These are phyloP conservation scores for Irpex lacteus DNA, from an alignment of 1,284 basidiomycete genomes.

Conservation along the genomic window DNA sequence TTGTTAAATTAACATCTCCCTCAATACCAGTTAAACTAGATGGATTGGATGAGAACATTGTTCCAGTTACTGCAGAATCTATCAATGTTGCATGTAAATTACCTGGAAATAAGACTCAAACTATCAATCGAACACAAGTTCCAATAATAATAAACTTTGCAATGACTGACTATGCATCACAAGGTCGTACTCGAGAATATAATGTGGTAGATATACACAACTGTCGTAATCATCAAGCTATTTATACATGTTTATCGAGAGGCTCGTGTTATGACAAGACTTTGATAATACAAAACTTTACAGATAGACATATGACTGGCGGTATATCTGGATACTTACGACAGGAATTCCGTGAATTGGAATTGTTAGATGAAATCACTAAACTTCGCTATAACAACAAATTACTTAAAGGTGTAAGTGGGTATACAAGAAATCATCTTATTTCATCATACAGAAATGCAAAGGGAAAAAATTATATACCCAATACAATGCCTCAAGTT, in stretches of 20 bases:
- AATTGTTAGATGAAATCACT: constrained; percentile 33
- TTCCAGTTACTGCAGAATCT: constrained; percentile 27
- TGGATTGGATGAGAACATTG: constrained; percentile 39
- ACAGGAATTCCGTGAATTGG: constrained; percentile 31
- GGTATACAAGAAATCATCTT: constrained; percentile 14
- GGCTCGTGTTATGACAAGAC: constrained; percentile 21
- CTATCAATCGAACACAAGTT: constrained; percentile 16
- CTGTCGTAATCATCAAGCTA: constrained; percentile 13
- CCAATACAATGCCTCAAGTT: not conserved
- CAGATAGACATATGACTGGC: constrained; percentile 21
- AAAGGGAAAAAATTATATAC: not conserved
- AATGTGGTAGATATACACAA: constrained; percentile 14
- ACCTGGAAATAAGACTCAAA: constrained; percentile 19
- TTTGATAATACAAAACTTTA: constrained; percentile 30
- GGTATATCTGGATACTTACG: constrained; percentile 18
- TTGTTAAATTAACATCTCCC: constrained; percentile 28
- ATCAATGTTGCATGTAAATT: constrained; percentile 18
- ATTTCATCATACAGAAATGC: constrained; percentile 10
- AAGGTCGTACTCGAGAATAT: constrained; percentile 15
- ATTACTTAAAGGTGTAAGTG: constrained; percentile 19
- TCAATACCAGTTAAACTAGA: constrained; percentile 21
- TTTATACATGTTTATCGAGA: too few species aligned
- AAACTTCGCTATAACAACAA: constrained; percentile 19
- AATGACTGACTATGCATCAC: constrained; percentile 20
- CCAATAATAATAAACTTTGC: constrained; percentile 15